Evolutionary conservation across 2,329 filamentous ascomycete genomes (phyloP), one percentile per base, ranked within the genome.

Genomic region (Paecilomyces dactylethromorphus): DNA sequence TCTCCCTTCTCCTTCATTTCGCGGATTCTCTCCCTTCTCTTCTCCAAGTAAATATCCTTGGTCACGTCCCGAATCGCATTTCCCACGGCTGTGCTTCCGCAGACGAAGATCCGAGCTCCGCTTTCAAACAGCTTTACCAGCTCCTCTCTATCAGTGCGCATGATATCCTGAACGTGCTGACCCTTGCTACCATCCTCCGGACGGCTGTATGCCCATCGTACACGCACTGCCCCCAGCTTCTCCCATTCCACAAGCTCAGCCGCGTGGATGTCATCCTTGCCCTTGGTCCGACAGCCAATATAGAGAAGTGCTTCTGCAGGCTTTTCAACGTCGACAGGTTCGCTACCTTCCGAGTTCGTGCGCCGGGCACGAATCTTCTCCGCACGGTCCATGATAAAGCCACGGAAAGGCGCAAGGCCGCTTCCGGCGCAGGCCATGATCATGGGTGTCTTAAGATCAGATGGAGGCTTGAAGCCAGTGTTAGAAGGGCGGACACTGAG

Each of bases 361-460:
- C 62, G 65, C 3, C 70, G 64, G 6, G 66, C 66, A 49, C 66
- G 65, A 45, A 72, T 59, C 15, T 59, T 59, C 51, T 59, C 76
- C 0, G 82, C 84, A 0, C 86, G 83, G 62, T 88, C 84, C 69
- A 87, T 83, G 10, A 86, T 64, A 65, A 88, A 88, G 0, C 81
- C 85, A 0, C 83, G 79, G 78, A 88, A 87, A 0, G 85, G 85
- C 0, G 85, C 85, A 1, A 87, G 71, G 0, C 85, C 85, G 0
- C 82, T 80, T 4, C 74, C 74, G 0, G 74, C 73, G 39, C 71
- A 74, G 18, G 70, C 66, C 71, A 76, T 74, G 60, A 77, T 73
- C 63, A 77, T 71, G 0, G 74, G 73, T 0, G 70, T 74, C 50
- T 68, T 65, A 0, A 69, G 61, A 35, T 74, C 69, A 1, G 58